Evolutionary conservation across 2,329 filamentous ascomycete genomes (phyloP).

Genomic region (Chaetomium olivaceum): DNA sequence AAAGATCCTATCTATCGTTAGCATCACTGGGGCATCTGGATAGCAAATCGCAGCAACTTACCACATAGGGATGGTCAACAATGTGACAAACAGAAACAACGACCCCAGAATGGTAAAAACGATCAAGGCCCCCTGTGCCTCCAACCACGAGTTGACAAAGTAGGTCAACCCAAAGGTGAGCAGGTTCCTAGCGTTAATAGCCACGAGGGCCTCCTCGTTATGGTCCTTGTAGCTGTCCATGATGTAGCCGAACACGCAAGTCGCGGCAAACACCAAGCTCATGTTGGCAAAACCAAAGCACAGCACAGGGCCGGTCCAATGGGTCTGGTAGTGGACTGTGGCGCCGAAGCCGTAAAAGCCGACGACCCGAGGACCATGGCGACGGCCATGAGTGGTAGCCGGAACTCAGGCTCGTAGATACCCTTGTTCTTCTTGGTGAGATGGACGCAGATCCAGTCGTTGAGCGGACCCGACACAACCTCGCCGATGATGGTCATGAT

Average conservation of each 20-base stretch:
- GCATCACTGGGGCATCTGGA: background rate
- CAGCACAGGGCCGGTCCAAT: constrained; percentile 50
- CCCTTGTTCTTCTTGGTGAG: constrained; percentile 51
- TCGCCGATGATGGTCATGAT: constrained; percentile 49
- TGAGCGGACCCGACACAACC: constrained; percentile 47
- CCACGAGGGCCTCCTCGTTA: constrained; percentile 53
- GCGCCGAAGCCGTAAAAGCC: constrained; percentile 52
- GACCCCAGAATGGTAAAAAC: constrained; percentile 44
- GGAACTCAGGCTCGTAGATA: constrained; percentile 57
- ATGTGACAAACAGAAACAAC: constrained; percentile 47
- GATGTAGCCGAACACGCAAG: constrained; percentile 53
- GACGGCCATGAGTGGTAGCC: constrained; percentile 46
- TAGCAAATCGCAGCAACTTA: constrained; percentile 18
- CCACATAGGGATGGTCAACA: constrained; percentile 51
- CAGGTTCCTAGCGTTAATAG: constrained; percentile 52
- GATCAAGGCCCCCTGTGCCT: constrained; percentile 38
- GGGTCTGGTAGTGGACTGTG: constrained; percentile 46
- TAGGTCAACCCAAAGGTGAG: constrained; percentile 50
- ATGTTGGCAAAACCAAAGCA: constrained; percentile 53
- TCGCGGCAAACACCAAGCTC: constrained; percentile 48
- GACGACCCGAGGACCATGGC: constrained; percentile 44
- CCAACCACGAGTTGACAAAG: constrained; percentile 45
- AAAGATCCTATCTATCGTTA: constrained; percentile 40
- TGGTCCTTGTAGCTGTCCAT: constrained; percentile 50
- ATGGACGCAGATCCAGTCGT: constrained; percentile 47